Conservation (phyloP, 768 basidiomycete species). For the Mycena albidolilacea region DNA sequence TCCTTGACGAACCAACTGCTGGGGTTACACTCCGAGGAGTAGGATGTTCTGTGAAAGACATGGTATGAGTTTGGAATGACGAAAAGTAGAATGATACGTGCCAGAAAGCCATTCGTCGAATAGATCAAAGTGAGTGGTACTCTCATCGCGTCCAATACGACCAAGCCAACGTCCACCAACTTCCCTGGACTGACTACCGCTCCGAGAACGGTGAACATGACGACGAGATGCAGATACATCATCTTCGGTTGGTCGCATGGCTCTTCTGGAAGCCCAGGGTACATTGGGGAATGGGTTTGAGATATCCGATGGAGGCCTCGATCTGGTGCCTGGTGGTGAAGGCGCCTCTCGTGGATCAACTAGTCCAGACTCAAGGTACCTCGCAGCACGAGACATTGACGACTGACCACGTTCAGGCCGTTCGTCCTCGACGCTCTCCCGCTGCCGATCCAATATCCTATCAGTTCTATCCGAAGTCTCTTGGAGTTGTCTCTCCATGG, state of each 20-base stretch:
- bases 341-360: constrained; percentile 35
- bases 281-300: constrained; percentile 27
- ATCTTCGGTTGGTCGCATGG: not conserved
- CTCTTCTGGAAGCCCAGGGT: constrained; percentile 21
- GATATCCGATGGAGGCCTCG: constrained; percentile 24
- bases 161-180: constrained; percentile 12
- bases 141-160: not conserved
- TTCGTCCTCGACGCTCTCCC: constrained; percentile 14
- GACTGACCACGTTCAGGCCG: constrained; percentile 16
- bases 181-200: constrained; percentile 22
- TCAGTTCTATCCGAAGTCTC: constrained; percentile 14
- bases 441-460: not conserved
- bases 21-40: constrained; percentile 17
- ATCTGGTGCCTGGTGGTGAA: not conserved
- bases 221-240: not conserved
- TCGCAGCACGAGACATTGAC: constrained; percentile 25
- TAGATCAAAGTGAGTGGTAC: not conserved
- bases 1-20: not conserved
- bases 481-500: constrained; percentile 17
- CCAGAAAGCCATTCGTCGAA: constrained; percentile 22
- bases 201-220: constrained; percentile 20
- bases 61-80: not conserved
- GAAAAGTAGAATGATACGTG: not conserved
- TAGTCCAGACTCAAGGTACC: constrained; percentile 35
- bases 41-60: constrained; percentile 1